Evolutionary conservation across 2,329 filamentous ascomycete species (phyloP), one percentile per base, ranked within the genome.

Genomic region (Colletotrichum sojae): DNA sequence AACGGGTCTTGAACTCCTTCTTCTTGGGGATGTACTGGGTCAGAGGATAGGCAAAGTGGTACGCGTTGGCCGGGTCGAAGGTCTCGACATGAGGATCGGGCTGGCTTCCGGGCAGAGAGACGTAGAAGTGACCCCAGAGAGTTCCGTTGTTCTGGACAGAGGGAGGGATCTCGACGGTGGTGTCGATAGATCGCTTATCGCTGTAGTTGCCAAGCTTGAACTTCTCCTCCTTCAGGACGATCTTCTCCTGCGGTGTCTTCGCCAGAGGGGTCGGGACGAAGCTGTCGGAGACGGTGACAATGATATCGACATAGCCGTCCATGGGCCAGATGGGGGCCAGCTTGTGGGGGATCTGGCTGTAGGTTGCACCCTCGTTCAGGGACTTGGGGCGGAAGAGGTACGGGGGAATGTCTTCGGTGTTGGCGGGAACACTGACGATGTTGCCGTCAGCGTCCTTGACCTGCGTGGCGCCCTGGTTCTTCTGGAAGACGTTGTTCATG

Each of bases 21-120:
- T 97, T 98, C 87, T 95, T 97, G 27, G 92, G 89, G 60, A 97
- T 88, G 78, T 97, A 95, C 76, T 97, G 92, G 2, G 95, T 98
- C 78, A 99, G 81, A 4, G 95, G 94, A 72, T 93, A 91, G 56
- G 90, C 85, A 78, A 97, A 97, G 78, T 97, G 90, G 76, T 94
- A 94, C 3, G 96, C 95, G 69, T 89, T 91, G 9, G 87, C 86
- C 0, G 90, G 83, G 78, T 97, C 92, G 79, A 94, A 99, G 67
- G 85, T 86, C 1, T 89, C 84, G 64, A 89, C 87, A 10, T 86
- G 86, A 3, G 95, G 95, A 76, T 98, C 95, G 39, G 97, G 83
- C 64, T 88, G 86, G 68, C 89, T 88, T 61, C 95, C 95, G 10
- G 90, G 83, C 72, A 97, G 88, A 12, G 90, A 94, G 70, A 98